phyloP scores from a whole-genome alignment of 139 green algal species.

The Pleodorina starrii region DNA sequence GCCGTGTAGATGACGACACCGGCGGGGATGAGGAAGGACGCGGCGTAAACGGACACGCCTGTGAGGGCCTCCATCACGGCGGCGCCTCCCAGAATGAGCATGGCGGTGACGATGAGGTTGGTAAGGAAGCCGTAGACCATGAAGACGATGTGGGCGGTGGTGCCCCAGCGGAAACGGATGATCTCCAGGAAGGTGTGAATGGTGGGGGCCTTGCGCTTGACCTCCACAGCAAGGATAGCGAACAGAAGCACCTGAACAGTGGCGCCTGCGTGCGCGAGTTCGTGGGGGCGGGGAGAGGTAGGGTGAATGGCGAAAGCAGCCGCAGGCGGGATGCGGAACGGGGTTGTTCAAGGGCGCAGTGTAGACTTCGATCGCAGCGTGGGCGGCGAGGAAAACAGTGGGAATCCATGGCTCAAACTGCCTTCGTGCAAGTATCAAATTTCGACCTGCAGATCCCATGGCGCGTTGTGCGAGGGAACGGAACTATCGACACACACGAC shows the following conservation, averaged over 20 bases:
- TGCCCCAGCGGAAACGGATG: constrained; percentile 81
- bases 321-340: no score
- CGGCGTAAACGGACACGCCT: constrained; percentile 67
- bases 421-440: no score
- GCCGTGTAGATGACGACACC: constrained; percentile 94
- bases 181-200: constrained; percentile 96
- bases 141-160: constrained; percentile 86
- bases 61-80: constrained; percentile 89
- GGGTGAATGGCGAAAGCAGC: no score
- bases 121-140: constrained; percentile 88
- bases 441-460: no score
- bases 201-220: constrained; percentile 95
- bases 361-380: no score
- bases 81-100: constrained; percentile 93
- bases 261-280: constrained; percentile 67
- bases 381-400: no score
- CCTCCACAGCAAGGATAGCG: constrained; percentile 92
- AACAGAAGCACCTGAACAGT: constrained; percentile 97
- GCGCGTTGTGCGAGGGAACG: no score
- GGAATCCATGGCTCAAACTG: no score
- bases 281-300: no score
- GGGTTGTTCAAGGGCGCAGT: no score
- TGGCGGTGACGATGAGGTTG: constrained; percentile 93
- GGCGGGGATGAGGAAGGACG: constrained; percentile 79
- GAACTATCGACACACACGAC: no score